A percentile compares a stretch with the other conserved stretches of the same genome.
Evolutionary conservation across 1,284 basidiomycete species (phyloP).

Genomic region (Retiboletus flavoniger): DNA sequence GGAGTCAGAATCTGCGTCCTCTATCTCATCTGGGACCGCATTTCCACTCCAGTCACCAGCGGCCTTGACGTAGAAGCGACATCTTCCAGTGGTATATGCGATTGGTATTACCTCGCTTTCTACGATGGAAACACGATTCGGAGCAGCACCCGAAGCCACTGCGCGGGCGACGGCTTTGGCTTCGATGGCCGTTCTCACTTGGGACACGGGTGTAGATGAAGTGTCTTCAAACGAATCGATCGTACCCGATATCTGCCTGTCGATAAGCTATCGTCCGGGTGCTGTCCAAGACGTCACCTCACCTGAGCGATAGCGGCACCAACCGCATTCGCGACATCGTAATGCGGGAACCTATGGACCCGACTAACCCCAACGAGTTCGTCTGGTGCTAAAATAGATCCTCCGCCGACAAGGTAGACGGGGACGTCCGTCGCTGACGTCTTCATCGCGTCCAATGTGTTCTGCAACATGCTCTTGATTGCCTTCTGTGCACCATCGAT

Average conservation of each 20-base stretch:
- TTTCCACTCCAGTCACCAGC: slow-evolving; percentile 46
- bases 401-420: slow-evolving; percentile 55
- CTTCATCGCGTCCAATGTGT: slow-evolving; percentile 53
- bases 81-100: slow-evolving; percentile 35
- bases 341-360: slow-evolving; percentile 52
- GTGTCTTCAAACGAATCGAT: slow-evolving; percentile 43
- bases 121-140: slow-evolving; percentile 34
- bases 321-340: slow-evolving; percentile 59
- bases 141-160: slow-evolving; percentile 45
- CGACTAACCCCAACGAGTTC: slow-evolving; percentile 48
- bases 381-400: slow-evolving; percentile 50
- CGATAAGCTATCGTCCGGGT: slow-evolving; percentile 7
- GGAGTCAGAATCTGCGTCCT: slow-evolving; percentile 9
- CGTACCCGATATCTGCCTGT: slow-evolving; percentile 38
- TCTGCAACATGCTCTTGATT: slow-evolving; percentile 52
- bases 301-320: slow-evolving; percentile 49
- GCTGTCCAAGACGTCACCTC: background rate
- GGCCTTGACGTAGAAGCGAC: slow-evolving; percentile 52
- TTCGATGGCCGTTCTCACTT: slow-evolving; percentile 44
- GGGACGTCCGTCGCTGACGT: slow-evolving; percentile 49
- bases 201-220: slow-evolving; percentile 41
- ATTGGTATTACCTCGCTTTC: slow-evolving; percentile 41
- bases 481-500: slow-evolving; percentile 37
- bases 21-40: slow-evolving; percentile 26
- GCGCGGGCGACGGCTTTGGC: slow-evolving; percentile 37